A percentile compares a stretch with the other conserved stretches of the same genome.
Evolutionary conservation across 441 rosid genomes (phyloP).

Genomic region (Manihot esculenta): DNA sequence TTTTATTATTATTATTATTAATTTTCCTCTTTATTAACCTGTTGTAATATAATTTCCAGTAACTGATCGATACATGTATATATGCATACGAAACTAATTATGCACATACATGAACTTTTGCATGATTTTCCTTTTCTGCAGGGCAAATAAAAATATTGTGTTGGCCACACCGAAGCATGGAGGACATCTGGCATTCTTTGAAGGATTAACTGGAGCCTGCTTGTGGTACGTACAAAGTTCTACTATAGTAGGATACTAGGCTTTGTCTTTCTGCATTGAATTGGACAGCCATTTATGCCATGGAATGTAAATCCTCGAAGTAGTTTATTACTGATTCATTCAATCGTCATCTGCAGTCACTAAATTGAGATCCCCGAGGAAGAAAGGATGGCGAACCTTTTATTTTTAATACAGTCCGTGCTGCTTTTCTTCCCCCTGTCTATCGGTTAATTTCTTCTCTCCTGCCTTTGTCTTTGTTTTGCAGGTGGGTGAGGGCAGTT

Average conservation of each 20-base stretch:
- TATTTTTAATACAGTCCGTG: neutral
- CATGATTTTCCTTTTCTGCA: constrained; percentile 25
- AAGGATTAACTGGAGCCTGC: constrained; percentile 65
- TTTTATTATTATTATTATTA: neutral
- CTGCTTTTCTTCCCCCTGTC: too few species aligned
- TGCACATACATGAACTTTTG: neutral
- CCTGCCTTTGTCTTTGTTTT: constrained; percentile 12
- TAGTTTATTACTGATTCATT: neutral
- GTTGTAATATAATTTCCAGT: too few species aligned
- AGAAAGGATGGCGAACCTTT: neutral
- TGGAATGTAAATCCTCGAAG: neutral
- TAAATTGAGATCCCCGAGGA: neutral
- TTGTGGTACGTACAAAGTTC: constrained; percentile 49
- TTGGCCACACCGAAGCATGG: constrained; percentile 73
- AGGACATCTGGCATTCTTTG: constrained; percentile 86
- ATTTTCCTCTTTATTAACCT: too few species aligned
- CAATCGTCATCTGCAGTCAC: too few species aligned
- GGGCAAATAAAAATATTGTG: constrained; percentile 74
- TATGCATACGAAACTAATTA: too few species aligned
- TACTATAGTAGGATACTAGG: constrained; percentile 5
- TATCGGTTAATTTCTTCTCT: neutral
- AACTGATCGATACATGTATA: too few species aligned
- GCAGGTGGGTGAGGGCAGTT: constrained; percentile 89
- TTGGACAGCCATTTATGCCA: neutral
- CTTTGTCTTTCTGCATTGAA: neutral